Conservation (phyloP, 176 grass and related monocot genomes). For the Miscanthus lutarioriparius region DNA sequence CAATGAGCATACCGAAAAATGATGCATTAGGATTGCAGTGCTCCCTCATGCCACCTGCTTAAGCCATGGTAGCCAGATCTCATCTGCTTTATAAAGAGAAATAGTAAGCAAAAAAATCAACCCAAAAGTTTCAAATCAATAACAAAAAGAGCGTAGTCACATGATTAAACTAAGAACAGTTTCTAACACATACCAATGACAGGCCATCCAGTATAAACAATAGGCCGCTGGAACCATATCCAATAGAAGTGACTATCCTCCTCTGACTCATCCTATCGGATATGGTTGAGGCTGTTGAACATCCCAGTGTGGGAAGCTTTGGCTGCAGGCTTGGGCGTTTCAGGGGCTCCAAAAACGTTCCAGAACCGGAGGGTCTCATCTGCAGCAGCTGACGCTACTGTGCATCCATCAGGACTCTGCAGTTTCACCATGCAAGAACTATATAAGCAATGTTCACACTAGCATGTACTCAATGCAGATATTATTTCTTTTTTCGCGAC, state of each 20-base stretch:
- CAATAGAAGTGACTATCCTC: constrained; percentile 14
- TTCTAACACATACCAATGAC: constrained; percentile 5
- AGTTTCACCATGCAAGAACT: constrained; percentile 17
- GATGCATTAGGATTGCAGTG: neutral
- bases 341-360: constrained; percentile 67
- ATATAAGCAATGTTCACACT: constrained; percentile 26
- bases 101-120: neutral
- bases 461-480: neutral
- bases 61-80: constrained; percentile 14
- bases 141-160: neutral
- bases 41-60: constrained; percentile 5
- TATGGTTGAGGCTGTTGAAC: constrained; percentile 71
- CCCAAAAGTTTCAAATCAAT: neutral
- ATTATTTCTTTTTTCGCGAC: neutral
- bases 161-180: neutral
- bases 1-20: constrained; percentile 7
- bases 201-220: constrained; percentile 1
- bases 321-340: constrained; percentile 52
- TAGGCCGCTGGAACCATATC: neutral
- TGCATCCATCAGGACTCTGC: constrained; percentile 76
- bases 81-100: constrained; percentile 20
- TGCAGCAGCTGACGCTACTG: constrained; percentile 65
- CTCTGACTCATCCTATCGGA: constrained; percentile 40
- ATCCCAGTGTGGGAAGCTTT: constrained; percentile 45
- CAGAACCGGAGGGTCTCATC: constrained; percentile 74